phyloP scores from a whole-genome alignment of 169 alveolate genomes.

The Plasmodium yoelii region DNA sequence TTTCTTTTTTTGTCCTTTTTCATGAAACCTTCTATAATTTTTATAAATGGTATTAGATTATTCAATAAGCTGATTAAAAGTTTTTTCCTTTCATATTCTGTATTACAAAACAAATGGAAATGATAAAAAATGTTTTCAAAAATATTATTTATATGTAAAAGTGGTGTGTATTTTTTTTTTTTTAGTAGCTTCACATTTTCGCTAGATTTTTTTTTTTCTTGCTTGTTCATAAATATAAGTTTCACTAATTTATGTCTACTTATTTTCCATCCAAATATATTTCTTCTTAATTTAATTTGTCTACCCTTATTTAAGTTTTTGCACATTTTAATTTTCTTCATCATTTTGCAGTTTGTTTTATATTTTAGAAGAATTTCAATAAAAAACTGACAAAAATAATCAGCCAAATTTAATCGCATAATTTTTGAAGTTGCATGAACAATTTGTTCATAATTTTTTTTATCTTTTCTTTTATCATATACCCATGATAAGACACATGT shows the following conservation, averaged over 20 bases:
- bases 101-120: conserved; percentile 26
- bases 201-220: not conserved
- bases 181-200: not conserved
- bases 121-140: conserved; percentile 45
- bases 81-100: conserved; percentile 5
- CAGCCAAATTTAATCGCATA: conserved; percentile 10
- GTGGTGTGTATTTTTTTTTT: not conserved
- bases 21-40: not conserved
- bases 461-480: not conserved
- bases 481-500: conserved; percentile 29
- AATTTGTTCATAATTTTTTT: conserved; percentile 38
- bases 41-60: not conserved
- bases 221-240: no score
- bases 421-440: conserved; percentile 15
- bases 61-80: conserved; percentile 18
- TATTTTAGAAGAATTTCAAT: not conserved
- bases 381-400: conserved; percentile 15
- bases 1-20: not conserved
- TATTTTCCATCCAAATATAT: not conserved
- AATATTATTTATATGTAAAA: conserved; percentile 9
- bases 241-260: not conserved
- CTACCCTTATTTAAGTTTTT: not conserved
- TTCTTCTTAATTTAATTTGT: not conserved
- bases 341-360: not conserved
- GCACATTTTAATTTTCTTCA: not conserved